Base-by-base conservation (phyloP, 495 filamentous ascomycete genomes). In the Talaromyces borbonicus region DNA sequence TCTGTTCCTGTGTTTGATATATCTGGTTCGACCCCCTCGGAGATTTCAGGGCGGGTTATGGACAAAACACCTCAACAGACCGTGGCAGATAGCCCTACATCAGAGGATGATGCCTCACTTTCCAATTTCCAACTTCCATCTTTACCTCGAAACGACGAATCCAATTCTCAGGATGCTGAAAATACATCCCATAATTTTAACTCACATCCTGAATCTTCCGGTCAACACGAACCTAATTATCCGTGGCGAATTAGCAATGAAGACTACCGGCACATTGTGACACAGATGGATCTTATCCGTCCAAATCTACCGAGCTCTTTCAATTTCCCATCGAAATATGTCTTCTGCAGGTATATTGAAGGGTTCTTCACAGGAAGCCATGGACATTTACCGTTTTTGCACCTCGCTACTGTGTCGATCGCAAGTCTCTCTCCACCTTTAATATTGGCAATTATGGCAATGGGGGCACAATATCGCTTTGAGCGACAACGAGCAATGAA, bases 171-270 rank as follows among this genome's bases (percentile, higher is more conserved):
- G 37, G 37, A 40, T 14, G 37, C 25, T 16, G 37, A 40, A 40
- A 25, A 20, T 40, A 20, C 37, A 23, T 40, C 18, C 18, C 37
- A 40, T 23, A 16, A 23, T 20, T 40, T 40, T 23, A 20, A 40
- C 7, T 40, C 37, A 40, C 37, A 20, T 23, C 37, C 37, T 23
- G 8, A 40, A 1, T 40, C 37, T 40, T 40, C 37, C 19, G 37
- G 37, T 9, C 3, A 40, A 25, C 37, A 23, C 25, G 37, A 40
- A 40, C 37, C 37, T 20, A 6, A 40, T 40, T 40, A 14, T 25
- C 37, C 37, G 37, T 40, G 37, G 37, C 37, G 37, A 40, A 40
- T 40, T 8, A 40, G 37, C 37, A 40, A 40, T 40, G 37, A 40
- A 20, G 37, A 40, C 16, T 40, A 40, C 37, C 4, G 15, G 15